Evolutionary conservation across 352 stramenopile species (phyloP).

Genomic region (Globisporangium acanthophoron): DNA sequence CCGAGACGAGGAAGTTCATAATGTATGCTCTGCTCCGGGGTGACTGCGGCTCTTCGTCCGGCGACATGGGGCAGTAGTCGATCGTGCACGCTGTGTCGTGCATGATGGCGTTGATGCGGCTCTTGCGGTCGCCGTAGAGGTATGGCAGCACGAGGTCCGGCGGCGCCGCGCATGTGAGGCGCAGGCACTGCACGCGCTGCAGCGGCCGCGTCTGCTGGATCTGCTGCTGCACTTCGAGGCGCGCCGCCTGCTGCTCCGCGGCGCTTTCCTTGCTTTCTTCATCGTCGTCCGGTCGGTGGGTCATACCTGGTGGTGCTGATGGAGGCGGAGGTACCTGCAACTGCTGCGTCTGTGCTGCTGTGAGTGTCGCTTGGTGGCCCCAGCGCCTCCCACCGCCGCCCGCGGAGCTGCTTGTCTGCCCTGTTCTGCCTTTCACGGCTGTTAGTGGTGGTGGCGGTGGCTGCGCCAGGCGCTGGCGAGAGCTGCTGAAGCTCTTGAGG

Average conservation of each 20-base stretch:
- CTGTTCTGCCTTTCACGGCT: not conserved
- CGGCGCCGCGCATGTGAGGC: slow-evolving; percentile 41
- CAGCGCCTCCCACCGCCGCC: not conserved
- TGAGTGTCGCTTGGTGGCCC: not conserved
- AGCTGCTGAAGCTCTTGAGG: slow-evolving; percentile 15
- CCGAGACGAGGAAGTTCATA: slow-evolving; percentile 60
- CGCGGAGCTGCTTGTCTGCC: too few relatives aligned
- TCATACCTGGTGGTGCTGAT: not conserved
- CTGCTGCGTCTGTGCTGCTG: not conserved
- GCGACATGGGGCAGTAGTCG: slow-evolving; percentile 59
- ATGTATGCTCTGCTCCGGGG: slow-evolving; percentile 23
- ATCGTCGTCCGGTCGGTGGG: slow-evolving; percentile 3
- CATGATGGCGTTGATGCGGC: slow-evolving; percentile 50
- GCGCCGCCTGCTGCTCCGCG: not conserved
- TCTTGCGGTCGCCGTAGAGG: slow-evolving; percentile 47
- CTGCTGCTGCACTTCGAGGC: not conserved
- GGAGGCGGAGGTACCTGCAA: not conserved
- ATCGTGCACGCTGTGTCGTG: slow-evolving; percentile 42
- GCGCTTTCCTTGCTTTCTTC: slow-evolving; percentile 14
- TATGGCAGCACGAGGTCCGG: slow-evolving; percentile 55
- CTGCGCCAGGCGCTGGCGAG: slow-evolving; percentile 2
- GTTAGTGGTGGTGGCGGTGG: not conserved
- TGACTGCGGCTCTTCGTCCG: slow-evolving; percentile 34
- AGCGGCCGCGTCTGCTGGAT: slow-evolving; percentile 15
- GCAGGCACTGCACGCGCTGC: slow-evolving; percentile 53